Evolutionary conservation across 78 protist genomes (phyloP).

Genomic region (Cavenderia fasciculata): DNA sequence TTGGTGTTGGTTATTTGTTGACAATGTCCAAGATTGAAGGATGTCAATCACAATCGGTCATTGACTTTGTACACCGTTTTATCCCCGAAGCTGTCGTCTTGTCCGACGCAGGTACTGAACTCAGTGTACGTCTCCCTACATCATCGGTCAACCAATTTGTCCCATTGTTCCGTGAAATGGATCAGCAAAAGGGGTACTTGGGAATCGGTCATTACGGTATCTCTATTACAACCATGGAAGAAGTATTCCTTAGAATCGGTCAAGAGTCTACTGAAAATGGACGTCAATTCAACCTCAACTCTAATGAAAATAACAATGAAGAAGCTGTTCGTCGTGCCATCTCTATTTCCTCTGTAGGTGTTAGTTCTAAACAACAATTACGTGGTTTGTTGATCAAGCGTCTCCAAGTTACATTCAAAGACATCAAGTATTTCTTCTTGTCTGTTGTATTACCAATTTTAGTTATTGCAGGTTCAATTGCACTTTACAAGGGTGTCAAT

Average conservation of each 20-base stretch:
- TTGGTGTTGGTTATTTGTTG: conserved; percentile 93
- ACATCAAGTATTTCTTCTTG: background rate
- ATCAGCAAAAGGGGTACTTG: background rate
- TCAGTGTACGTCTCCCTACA: conserved; percentile 24
- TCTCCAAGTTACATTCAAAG: background rate
- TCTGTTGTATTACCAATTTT: background rate
- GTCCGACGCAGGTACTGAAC: conserved; percentile 50
- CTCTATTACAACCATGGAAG: conserved; percentile 49
- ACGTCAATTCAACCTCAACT: background rate
- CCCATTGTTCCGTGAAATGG: conserved; percentile 34
- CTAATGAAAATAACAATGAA: background rate
- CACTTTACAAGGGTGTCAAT: background rate
- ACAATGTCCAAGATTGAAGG: background rate
- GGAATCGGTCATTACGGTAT: conserved; percentile 43
- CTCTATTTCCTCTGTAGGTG: background rate
- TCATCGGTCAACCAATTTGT: conserved; percentile 1
- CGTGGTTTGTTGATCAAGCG: background rate
- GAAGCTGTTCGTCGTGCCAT: background rate
- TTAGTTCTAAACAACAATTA: background rate
- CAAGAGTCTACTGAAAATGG: background rate
- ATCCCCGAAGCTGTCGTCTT: conserved; percentile 25
- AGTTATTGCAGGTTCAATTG: conserved; percentile 9
- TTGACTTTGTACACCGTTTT: background rate
- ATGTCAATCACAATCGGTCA: background rate
- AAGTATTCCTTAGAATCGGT: conserved; percentile 43